A percentile compares a stretch with the other conserved stretches of the same genome.
Evolutionary conservation across 495 filamentous ascomycete species (phyloP).

Genomic region (Terfezia boudieri): DNA sequence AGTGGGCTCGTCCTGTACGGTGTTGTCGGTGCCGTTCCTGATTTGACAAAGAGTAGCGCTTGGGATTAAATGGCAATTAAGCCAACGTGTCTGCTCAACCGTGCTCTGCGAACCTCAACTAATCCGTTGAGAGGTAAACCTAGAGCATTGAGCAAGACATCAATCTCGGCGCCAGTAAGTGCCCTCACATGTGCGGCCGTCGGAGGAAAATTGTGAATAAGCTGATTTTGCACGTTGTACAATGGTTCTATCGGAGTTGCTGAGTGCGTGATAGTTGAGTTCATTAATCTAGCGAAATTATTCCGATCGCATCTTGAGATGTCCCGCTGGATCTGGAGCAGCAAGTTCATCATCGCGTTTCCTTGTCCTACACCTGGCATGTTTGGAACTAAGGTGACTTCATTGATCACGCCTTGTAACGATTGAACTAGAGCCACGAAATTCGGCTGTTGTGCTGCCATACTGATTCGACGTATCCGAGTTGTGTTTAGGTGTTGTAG

Average conservation of each 20-base stretch:
- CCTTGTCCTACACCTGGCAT: background rate
- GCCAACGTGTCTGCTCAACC: too few species aligned
- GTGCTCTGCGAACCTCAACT: too few species aligned
- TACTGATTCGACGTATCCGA: background rate
- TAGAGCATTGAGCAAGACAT: background rate
- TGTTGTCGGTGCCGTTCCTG: too few species aligned
- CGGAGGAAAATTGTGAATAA: background rate
- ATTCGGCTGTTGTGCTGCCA: background rate
- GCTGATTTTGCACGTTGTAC: background rate
- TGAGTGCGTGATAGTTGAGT: conserved; percentile 1
- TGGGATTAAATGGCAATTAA: too few species aligned
- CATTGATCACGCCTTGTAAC: background rate
- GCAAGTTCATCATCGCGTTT: background rate
- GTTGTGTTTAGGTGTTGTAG: too few species aligned
- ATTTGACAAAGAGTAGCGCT: too few species aligned
- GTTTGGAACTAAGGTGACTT: conserved; percentile 2
- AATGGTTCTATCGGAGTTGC: conserved; percentile 1
- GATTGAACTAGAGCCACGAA: background rate
- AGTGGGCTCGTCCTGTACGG: too few species aligned
- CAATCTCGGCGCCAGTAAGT: background rate
- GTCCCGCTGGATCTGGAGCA: conserved; percentile 1
- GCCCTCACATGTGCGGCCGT: background rate
- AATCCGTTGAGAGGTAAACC: too few species aligned
- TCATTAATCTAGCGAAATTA: conserved; percentile 1
- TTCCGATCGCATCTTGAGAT: background rate